Evolutionary conservation across 2,329 filamentous ascomycete genomes (phyloP).

Genomic region (Paramyrothecium roridum): DNA sequence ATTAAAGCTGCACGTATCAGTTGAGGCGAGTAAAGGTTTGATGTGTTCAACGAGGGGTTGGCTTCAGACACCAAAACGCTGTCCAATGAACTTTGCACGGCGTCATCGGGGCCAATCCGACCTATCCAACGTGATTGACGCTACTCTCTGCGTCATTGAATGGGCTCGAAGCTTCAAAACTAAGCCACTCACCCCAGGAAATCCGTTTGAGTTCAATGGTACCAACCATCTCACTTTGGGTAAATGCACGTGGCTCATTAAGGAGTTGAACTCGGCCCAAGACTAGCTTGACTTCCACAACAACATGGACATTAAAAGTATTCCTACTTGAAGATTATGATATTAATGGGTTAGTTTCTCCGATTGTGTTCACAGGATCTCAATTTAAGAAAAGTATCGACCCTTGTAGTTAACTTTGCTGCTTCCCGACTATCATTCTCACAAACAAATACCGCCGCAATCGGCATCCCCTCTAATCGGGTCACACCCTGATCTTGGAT

Average conservation of each 20-base stretch:
- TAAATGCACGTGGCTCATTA: neutral
- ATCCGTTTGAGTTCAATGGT: neutral
- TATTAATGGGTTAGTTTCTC: too few relatives aligned
- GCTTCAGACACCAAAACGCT: neutral
- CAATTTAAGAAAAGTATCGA: too few relatives aligned
- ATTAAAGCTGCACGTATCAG: neutral
- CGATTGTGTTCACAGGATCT: too few relatives aligned
- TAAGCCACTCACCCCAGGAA: neutral
- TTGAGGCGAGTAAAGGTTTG: neutral
- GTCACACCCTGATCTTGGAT: neutral
- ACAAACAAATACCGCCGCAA: neutral
- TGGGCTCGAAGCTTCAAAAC: too few relatives aligned
- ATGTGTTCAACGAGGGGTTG: neutral
- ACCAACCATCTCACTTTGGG: too few relatives aligned
- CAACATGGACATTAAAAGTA: neutral
- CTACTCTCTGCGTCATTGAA: too few relatives aligned
- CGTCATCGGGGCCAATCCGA: neutral
- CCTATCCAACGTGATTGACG: neutral
- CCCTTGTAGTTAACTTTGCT: too few relatives aligned
- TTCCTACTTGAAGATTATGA: too few relatives aligned
- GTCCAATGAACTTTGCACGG: neutral
- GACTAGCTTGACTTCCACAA: neutral
- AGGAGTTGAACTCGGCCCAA: neutral
- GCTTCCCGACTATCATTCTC: constrained; percentile 1
- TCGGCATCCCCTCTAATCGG: neutral